A percentile compares a stretch with the other conserved stretches of the same genome.
These are phyloP conservation scores for Rhynchospora pubera DNA, from an alignment of 176 grass and related monocot species.

Conservation along the genomic window DNA sequence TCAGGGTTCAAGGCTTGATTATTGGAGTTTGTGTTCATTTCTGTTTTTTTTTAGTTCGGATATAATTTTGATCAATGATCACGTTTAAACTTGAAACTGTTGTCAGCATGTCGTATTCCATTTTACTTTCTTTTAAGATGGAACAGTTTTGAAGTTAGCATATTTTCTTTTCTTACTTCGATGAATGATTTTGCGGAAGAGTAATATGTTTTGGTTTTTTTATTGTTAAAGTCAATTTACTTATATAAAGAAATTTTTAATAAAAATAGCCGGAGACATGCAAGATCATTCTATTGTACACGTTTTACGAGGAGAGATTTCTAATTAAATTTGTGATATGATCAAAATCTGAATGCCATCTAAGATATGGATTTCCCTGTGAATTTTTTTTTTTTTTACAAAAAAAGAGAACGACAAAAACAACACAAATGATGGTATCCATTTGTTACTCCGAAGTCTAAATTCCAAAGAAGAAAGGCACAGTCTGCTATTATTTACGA, in stretches of 20 bases:
- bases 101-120: no score
- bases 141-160: not conserved
- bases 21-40: not conserved
- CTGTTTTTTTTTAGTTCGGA: not conserved
- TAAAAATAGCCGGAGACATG: not conserved
- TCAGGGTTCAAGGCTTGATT: not conserved
- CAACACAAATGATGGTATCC: no score
- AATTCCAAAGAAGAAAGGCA: no score
- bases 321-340: not conserved
- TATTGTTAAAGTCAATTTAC: not conserved
- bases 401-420: no score
- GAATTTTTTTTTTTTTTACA: no score
- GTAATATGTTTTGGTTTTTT: not conserved
- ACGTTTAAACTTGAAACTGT: not conserved
- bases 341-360: not conserved
- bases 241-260: no score
- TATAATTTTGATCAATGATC: not conserved
- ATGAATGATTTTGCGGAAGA: not conserved
- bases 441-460: no score
- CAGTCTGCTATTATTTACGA: no score
- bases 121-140: no score
- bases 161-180: not conserved
- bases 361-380: not conserved
- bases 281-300: not conserved
- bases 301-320: not conserved